phyloP scores from a whole-genome alignment of 805 yeast genomes.

The Yarrowia sp. region DNA sequence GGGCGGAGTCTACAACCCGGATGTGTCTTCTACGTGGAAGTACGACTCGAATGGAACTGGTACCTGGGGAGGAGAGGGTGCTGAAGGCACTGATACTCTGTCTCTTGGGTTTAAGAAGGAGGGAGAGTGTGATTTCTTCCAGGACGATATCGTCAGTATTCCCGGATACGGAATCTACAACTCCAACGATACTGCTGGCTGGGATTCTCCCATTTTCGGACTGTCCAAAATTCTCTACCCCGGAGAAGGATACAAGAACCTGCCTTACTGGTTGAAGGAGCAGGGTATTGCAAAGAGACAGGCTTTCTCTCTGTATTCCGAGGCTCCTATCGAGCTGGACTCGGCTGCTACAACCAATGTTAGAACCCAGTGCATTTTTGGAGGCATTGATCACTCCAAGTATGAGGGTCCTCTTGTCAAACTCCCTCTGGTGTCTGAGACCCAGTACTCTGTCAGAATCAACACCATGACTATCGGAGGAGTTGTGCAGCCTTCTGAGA shows the following conservation, averaged over 20 bases:
- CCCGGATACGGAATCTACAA: slow-evolving; percentile 15
- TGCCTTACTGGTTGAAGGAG: slow-evolving; percentile 17
- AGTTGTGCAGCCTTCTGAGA: neutral
- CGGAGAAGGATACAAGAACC: slow-evolving; percentile 18
- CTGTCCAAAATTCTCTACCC: slow-evolving; percentile 10
- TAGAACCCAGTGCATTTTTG: neutral
- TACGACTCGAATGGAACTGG: slow-evolving; percentile 1
- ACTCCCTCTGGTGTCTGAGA: slow-evolving; percentile 2
- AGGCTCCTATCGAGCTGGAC: slow-evolving; percentile 20
- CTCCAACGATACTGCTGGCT: slow-evolving; percentile 19
- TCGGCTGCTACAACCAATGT: slow-evolving; percentile 3
- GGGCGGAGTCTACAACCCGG: slow-evolving; percentile 13
- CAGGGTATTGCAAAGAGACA: slow-evolving; percentile 5
- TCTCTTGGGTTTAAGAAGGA: neutral
- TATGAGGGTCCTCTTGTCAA: slow-evolving; percentile 14
- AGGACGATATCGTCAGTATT: neutral
- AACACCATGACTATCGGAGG: slow-evolving; percentile 17
- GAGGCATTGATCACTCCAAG: slow-evolving; percentile 9
- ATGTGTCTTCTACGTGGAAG: neutral
- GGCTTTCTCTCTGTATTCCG: neutral
- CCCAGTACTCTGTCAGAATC: slow-evolving; percentile 18
- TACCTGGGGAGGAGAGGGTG: slow-evolving; percentile 18
- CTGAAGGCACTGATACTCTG: slow-evolving; percentile 13
- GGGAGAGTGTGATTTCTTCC: neutral
- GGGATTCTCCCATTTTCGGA: slow-evolving; percentile 17